Conservation (phyloP, 2,329 filamentous ascomycete species). For the Teratosphaeria zuluensis region DNA sequence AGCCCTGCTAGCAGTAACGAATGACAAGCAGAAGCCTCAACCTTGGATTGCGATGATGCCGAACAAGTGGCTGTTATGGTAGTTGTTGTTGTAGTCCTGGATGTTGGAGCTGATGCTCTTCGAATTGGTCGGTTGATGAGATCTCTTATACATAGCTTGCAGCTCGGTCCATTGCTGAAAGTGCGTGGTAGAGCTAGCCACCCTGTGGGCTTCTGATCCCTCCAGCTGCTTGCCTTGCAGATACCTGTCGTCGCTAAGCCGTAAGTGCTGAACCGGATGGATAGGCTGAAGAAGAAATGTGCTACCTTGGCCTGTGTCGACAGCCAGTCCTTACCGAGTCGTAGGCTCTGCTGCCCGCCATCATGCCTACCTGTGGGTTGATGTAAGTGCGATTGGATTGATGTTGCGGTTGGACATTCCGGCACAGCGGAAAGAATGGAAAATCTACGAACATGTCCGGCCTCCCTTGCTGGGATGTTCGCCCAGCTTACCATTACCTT, state of each 20-base stretch:
- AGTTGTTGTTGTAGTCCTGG: conserved; percentile 3
- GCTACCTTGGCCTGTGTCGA: conserved; percentile 11
- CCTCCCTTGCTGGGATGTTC: conserved; percentile 17
- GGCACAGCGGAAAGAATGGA: conserved; percentile 16
- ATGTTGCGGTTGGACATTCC: conserved; percentile 20
- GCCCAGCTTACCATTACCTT: conserved; percentile 9
- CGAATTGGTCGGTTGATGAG: conserved; percentile 3
- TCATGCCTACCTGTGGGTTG: neutral
- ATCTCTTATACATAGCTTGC: conserved; percentile 14
- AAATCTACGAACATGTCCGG: conserved; percentile 20
- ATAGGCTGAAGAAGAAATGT: conserved; percentile 15
- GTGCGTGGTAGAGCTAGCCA: conserved; percentile 10
- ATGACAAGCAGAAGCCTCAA: conserved; percentile 10
- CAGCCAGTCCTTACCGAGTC: conserved; percentile 9
- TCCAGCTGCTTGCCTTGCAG: conserved; percentile 20
- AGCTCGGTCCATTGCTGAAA: conserved; percentile 2
- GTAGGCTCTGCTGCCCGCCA: conserved; percentile 9
- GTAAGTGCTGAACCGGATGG: conserved; percentile 3
- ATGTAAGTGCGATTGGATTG: conserved; percentile 1
- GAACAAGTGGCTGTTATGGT: conserved; percentile 1
- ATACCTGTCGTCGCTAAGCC: neutral
- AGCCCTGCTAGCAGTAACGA: conserved; percentile 12
- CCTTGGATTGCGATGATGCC: conserved; percentile 1
- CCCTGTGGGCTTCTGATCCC: conserved; percentile 4
- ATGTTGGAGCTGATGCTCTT: conserved; percentile 8